Conservation (phyloP, 1,139 yeast genomes). For the Debaryomycetaceae sp. region DNA sequence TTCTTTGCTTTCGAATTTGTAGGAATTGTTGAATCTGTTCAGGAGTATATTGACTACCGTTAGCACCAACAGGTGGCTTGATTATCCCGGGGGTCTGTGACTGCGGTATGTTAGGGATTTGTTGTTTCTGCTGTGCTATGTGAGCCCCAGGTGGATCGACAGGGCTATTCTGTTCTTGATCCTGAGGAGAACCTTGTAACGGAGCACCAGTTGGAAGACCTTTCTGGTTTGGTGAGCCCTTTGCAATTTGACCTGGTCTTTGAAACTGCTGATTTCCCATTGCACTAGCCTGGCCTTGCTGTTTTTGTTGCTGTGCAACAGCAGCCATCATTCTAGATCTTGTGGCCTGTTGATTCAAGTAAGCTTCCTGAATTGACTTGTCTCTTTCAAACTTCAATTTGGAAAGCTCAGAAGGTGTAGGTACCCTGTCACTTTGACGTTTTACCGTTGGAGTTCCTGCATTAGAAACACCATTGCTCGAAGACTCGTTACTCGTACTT, state of each 20-base stretch:
- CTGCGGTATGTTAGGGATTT: conserved; percentile 5
- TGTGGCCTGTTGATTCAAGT: conserved; percentile 50
- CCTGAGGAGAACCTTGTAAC: neutral
- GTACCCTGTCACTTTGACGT: conserved; percentile 38
- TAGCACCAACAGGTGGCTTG: conserved; percentile 45
- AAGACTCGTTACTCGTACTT: conserved; percentile 4
- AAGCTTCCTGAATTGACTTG: conserved; percentile 74
- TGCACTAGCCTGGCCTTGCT: conserved; percentile 9
- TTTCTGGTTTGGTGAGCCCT: conserved; percentile 4
- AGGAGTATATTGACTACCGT: conserved; percentile 52
- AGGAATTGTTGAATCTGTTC: conserved; percentile 55
- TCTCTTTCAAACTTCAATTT: conserved; percentile 82
- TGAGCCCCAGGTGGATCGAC: neutral
- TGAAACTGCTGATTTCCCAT: conserved; percentile 3
- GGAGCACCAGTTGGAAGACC: neutral
- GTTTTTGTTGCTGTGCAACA: conserved; percentile 32
- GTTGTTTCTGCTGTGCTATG: conserved; percentile 17
- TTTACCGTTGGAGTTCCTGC: conserved; percentile 12
- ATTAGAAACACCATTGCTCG: conserved; percentile 4
- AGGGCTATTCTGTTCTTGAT: neutral
- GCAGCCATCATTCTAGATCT: conserved; percentile 40
- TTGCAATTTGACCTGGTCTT: conserved; percentile 1
- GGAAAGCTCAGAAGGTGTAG: conserved; percentile 82
- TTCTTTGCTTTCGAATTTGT: conserved; percentile 51
- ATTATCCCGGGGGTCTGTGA: conserved; percentile 7